phyloP scores from a whole-genome alignment of 75 land plant genomes.

The Pseudotsuga menziesii region DNA sequence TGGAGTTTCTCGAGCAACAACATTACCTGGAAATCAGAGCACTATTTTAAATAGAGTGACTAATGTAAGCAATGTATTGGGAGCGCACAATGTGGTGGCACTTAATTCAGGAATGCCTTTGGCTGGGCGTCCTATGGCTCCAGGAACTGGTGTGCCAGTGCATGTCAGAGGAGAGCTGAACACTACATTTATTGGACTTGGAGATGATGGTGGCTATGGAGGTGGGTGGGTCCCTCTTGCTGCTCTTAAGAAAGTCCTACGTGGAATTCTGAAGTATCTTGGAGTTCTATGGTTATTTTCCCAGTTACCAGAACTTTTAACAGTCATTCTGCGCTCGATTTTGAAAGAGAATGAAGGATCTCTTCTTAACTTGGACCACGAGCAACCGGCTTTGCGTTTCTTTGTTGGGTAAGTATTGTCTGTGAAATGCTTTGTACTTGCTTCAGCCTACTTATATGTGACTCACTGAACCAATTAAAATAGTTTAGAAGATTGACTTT shows the following conservation, averaged over 20 bases:
- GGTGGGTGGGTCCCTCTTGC: conserved; percentile 99
- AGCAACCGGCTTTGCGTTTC: conserved; percentile 97
- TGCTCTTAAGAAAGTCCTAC: conserved; percentile 90
- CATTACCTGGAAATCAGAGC: conserved; percentile 31
- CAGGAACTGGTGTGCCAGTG: conserved; percentile 60
- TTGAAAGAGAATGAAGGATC: conserved; percentile 88
- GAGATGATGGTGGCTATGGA: conserved; percentile 99
- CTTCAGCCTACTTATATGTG: neutral
- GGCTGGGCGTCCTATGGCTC: conserved; percentile 40
- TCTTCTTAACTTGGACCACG: conserved; percentile 88
- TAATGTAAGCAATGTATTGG: conserved; percentile 29
- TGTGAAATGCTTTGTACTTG: neutral
- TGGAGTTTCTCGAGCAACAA: conserved; percentile 31
- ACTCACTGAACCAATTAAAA: neutral
- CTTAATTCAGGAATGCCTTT: conserved; percentile 44
- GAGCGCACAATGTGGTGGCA: conserved; percentile 33
- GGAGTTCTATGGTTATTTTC: conserved; percentile 99
- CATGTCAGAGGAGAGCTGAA: conserved; percentile 86
- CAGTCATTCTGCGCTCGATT: conserved; percentile 80
- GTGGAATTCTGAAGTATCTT: conserved; percentile 90
- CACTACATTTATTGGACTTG: conserved; percentile 91
- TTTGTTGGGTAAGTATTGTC: conserved; percentile 74
- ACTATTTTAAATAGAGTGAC: conserved; percentile 38
- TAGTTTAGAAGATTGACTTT: neutral
- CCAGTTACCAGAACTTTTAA: conserved; percentile 87